Evolutionary conservation across 1,284 basidiomycete genomes (phyloP), one percentile per base, ranked within the genome.

Genomic region (Cutaneotrichosporon cutaneum): DNA sequence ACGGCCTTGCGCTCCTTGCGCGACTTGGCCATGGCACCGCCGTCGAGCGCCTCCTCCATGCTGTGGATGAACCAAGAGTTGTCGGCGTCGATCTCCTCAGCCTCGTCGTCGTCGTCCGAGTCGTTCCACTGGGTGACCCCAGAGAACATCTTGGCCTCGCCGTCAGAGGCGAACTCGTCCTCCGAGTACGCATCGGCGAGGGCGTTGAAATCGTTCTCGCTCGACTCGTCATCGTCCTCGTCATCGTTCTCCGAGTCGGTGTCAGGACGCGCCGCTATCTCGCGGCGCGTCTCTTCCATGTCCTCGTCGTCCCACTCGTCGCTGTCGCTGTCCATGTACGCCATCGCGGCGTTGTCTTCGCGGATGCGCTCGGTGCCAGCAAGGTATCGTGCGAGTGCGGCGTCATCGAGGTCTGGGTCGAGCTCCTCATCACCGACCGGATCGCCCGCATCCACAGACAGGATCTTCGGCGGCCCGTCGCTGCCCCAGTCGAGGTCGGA

Each of bases 1-100:
- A 89, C 66, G 52, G 82, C 78, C 30, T 87, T 88, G 59, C 83
- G 79, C 47, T 81, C 77, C 68, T 86, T 87, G 27, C 84, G 81
- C 59, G 85, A 78, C 61, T 53, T 82, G 69, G 16, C 79, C 74
- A 54, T 62, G 27, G 73, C 76, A 54, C 83, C 81, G 18, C 83
- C 81, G 56, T 83, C 82, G 5, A 89, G 72, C 4, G 86, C 75
- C 5, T 79, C 80, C 84, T 87, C 64, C 18, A 36, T 63, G 32
- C 50, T 61, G 39, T 63, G 44, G 14, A 59, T 36, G 54, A 66
- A 66, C 64, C 64, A 66, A 4, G 61, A 58, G 2, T 59, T 66
- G 27, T 69, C 67, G 30, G 65, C 64, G 42, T 61, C 66, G 11
- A 64, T 58, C 13, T 68, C 68, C 7, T 58, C 56, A n/a, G 63